Percentiles rank a stretch among this genome's conserved stretches.
These are phyloP conservation scores for Colletotrichum echinochloae DNA, from an alignment of 2,329 filamentous ascomycete species.

Conservation along the genomic window DNA sequence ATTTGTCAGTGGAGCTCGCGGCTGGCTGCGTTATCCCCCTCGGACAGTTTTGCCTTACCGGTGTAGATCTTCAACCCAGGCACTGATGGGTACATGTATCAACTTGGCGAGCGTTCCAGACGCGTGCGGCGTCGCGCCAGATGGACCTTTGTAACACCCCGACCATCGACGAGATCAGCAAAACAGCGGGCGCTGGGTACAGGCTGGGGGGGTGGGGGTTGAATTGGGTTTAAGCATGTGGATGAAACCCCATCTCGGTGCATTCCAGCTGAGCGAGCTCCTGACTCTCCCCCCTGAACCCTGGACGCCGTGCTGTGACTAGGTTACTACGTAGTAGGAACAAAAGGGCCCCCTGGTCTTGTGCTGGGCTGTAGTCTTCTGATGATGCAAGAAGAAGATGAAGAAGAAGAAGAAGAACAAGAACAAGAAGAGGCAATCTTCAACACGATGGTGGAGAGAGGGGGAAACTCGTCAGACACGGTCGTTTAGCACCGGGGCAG, in stretches of 20 bases:
- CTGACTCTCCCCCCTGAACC: too few species aligned
- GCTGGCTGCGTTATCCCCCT: background rate
- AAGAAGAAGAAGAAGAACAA: too few species aligned
- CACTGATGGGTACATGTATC: background rate
- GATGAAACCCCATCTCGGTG: background rate
- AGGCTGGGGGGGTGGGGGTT: background rate
- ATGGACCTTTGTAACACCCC: background rate
- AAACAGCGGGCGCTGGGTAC: too few species aligned
- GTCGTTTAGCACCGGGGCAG: background rate
- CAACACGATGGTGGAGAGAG: background rate
- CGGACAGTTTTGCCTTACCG: too few species aligned
- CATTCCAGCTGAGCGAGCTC: too few species aligned
- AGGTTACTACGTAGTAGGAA: too few species aligned
- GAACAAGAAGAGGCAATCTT: background rate
- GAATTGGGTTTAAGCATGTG: background rate
- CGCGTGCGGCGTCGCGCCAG: background rate
- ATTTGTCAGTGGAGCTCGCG: background rate
- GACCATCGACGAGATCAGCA: too few species aligned
- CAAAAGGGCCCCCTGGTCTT: background rate
- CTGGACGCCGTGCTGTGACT: too few species aligned
- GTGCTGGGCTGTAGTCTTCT: background rate
- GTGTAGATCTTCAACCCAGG: background rate
- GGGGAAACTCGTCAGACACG: too few species aligned
- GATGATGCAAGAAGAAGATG: background rate
- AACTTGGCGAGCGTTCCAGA: background rate